Percentiles rank a stretch among this genome's conserved stretches.
phyloP scores from a whole-genome alignment of 176 grass and related monocot species.

The Oryza coarctata region DNA sequence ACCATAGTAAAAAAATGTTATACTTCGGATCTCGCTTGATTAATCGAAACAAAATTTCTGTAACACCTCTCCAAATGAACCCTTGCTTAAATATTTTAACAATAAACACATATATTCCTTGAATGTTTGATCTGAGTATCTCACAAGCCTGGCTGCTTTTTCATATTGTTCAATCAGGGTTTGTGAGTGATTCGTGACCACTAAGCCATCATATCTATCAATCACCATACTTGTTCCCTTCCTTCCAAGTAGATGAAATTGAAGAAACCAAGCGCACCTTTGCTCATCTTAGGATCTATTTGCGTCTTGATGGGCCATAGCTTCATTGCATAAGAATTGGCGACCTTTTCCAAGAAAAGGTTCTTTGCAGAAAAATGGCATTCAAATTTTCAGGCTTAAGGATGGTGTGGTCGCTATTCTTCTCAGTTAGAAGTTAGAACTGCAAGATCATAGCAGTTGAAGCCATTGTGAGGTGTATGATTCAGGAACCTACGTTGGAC shows the following conservation, averaged over 20 bases:
- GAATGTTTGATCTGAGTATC: not conserved
- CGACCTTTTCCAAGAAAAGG: not conserved
- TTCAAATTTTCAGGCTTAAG: not conserved
- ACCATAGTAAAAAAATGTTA: not conserved
- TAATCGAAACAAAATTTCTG: not conserved
- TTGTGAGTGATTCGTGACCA: not conserved
- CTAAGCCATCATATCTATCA: not conserved
- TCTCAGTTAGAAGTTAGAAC: not conserved
- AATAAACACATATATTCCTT: not conserved
- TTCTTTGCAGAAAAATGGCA: not conserved
- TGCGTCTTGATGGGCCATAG: not conserved
- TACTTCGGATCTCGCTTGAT: not conserved
- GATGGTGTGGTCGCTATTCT: not conserved
- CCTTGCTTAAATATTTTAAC: not conserved
- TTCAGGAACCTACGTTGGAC: not conserved
- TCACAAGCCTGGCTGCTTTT: not conserved
- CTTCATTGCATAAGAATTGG: not conserved
- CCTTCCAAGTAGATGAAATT: not conserved
- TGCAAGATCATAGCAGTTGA: not conserved
- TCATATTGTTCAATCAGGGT: not conserved
- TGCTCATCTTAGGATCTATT: not conserved
- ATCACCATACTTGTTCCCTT: not conserved
- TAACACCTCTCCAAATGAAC: not conserved
- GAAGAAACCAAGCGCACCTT: not conserved
- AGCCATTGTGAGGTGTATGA: not conserved